Conservation (phyloP, 805 yeast species). For the Schwanniomyces polymorphus region DNA sequence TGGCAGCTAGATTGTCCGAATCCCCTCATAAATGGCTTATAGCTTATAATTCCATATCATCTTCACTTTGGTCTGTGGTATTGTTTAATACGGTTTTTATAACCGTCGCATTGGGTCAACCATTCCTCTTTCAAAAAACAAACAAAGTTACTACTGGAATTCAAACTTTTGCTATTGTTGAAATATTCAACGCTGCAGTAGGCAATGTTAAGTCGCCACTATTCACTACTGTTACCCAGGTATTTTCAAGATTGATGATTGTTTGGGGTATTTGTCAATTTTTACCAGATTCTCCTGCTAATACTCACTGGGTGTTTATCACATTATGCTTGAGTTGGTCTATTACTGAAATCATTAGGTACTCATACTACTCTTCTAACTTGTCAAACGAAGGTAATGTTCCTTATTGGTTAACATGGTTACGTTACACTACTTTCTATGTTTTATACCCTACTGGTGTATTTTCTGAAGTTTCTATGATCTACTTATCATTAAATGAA, state of each 20-base stretch:
- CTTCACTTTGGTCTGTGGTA: slow-evolving; percentile 42
- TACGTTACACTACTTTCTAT: slow-evolving; percentile 81
- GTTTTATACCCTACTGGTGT: slow-evolving; percentile 91
- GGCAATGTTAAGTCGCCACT: slow-evolving; percentile 88
- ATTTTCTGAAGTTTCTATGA: slow-evolving; percentile 73
- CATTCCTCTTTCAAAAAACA: slow-evolving; percentile 61
- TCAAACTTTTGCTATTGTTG: slow-evolving; percentile 80
- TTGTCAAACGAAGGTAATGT: slow-evolving; percentile 51
- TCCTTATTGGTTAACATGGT: slow-evolving; percentile 59
- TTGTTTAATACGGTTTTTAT: slow-evolving; percentile 40
- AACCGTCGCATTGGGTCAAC: slow-evolving; percentile 53
- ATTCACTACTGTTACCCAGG: slow-evolving; percentile 83
- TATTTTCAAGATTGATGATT: slow-evolving; percentile 76
- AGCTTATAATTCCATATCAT: slow-evolving; percentile 42
- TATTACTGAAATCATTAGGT: slow-evolving; percentile 89
- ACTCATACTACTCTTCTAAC: slow-evolving; percentile 80
- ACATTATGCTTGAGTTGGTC: slow-evolving; percentile 85
- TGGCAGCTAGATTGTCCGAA: not conserved
- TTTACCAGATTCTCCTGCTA: slow-evolving; percentile 74
- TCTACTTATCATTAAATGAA: slow-evolving; percentile 67
- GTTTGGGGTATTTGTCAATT: slow-evolving; percentile 78
- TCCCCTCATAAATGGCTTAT: slow-evolving; percentile 31
- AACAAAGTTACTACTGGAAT: slow-evolving; percentile 58
- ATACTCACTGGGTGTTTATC: slow-evolving; percentile 56
- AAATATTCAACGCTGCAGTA: slow-evolving; percentile 70